Base-by-base conservation (phyloP, 345 rosid species). In the Jatropha curcas region DNA sequence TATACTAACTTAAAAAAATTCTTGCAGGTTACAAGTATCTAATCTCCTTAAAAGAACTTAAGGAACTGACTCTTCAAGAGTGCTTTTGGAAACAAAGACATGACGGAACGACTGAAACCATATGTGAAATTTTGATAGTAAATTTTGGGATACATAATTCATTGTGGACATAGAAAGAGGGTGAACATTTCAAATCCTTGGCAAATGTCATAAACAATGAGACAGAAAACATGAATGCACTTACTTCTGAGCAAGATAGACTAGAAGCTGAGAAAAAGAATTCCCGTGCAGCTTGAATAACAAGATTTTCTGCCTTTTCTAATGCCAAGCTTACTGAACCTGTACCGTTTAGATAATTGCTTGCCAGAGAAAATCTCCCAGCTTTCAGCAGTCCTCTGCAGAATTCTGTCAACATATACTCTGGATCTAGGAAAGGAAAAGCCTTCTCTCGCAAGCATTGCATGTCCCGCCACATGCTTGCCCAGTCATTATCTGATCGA, bases 391-490 rank as follows among this genome's bases (percentile, higher is more conserved):
- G 84, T 76, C 98, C 99, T 84, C 97, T 86, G 87, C 98, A 92
- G 83, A 92, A 95, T 79, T 95, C 99, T 63, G 83, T 81, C 73
- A 95, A 78, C 91, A 95, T 88, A 57, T 85, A 92, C 81, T 95
- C 98, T 53, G 86, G 89, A 72, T 95, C 94, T 6, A 95, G 86
- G 79, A 91, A 95, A 71, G 90, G 83, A 87, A 95, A 91, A 72
- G 96, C 98, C 86, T 89, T 95, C 78, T 93, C 96, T 67, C 73
- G 86, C 81, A 93, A 77, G 68, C 74, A 86, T 74, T 84, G 96
- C 87, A 95, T 76, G 82, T 95, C 97, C 58, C 90, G 91, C 99
- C 98, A 95, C 98, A 95, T 86, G 86, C 82, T 91, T 65, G 99
- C 89, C 99, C 99, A 95, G 71, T 93, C 99, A 84, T 87, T 91